Percentiles rank a stretch among this genome's conserved stretches.
These are phyloP conservation scores for Kwoniella shivajii DNA, from an alignment of 1,284 basidiomycete genomes.

Conservation along the genomic window DNA sequence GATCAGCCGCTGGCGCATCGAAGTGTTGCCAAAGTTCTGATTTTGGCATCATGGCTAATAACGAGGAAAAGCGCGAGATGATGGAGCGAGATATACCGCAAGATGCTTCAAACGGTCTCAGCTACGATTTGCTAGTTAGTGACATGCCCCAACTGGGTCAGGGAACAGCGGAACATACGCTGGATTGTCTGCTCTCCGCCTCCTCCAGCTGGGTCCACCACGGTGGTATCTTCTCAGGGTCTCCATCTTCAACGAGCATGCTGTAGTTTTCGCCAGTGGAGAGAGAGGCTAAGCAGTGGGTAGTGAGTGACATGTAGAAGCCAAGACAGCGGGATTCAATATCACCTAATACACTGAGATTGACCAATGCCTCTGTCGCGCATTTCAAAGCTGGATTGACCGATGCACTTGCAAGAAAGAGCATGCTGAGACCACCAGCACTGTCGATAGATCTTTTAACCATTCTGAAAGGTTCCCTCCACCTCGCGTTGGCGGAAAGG, in stretches of 20 bases:
- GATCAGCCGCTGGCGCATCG: neutral
- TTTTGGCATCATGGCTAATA: neutral
- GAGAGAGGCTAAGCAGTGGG: neutral
- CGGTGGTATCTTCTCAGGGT: too few relatives aligned
- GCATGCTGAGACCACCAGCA: neutral
- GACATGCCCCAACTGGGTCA: neutral
- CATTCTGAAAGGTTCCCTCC: constrained; percentile 1
- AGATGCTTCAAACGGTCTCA: neutral
- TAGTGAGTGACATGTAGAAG: neutral
- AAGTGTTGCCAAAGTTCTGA: constrained; percentile 2
- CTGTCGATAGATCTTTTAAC: neutral
- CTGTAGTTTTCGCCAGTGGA: neutral
- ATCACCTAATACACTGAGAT: neutral
- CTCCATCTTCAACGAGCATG: neutral
- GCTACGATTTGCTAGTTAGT: neutral
- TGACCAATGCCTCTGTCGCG: neutral
- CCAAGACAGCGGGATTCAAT: neutral
- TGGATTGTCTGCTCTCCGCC: neutral
- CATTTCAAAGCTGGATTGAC: constrained; percentile 3
- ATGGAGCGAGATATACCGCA: constrained; percentile 3
- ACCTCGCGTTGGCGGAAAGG: neutral
- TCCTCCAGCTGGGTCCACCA: neutral
- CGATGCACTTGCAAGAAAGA: neutral
- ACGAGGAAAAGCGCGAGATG: neutral
- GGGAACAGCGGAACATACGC: neutral